Evolutionary conservation across 75 land plant species (phyloP).

Genomic region (Picea sitchensis): DNA sequence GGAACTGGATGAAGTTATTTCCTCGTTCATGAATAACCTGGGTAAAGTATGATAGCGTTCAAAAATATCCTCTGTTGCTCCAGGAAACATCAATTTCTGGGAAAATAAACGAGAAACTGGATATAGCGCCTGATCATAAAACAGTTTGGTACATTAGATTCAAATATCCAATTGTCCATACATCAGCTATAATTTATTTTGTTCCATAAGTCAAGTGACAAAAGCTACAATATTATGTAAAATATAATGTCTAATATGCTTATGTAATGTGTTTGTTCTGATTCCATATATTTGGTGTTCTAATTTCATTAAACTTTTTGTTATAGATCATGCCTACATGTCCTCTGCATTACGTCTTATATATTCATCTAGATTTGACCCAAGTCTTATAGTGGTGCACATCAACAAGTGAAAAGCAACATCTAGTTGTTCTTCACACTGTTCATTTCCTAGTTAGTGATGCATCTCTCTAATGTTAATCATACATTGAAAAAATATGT

Average conservation of each 20-base stretch:
- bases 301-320: background rate
- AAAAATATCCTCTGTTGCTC: conserved; percentile 26
- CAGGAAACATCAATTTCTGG: conserved; percentile 50
- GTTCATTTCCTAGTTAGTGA: no score
- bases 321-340: background rate
- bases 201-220: no score
- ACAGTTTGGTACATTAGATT: conserved; percentile 5
- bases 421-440: no score
- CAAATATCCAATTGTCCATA: background rate
- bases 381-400: background rate
- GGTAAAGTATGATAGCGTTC: conserved; percentile 41
- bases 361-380: background rate
- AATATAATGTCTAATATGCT: no score
- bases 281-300: background rate
- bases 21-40: conserved; percentile 20
- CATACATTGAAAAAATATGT: no score
- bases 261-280: background rate
- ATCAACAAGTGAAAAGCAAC: background rate
- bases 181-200: background rate
- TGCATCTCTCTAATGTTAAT: no score
- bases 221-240: no score
- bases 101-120: conserved; percentile 72
- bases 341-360: background rate
- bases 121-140: conserved; percentile 63
- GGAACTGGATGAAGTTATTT: conserved; percentile 7